Evolutionary conservation across 345 rosid genomes (phyloP).

Genomic region (Bruguiera sexangula): DNA sequence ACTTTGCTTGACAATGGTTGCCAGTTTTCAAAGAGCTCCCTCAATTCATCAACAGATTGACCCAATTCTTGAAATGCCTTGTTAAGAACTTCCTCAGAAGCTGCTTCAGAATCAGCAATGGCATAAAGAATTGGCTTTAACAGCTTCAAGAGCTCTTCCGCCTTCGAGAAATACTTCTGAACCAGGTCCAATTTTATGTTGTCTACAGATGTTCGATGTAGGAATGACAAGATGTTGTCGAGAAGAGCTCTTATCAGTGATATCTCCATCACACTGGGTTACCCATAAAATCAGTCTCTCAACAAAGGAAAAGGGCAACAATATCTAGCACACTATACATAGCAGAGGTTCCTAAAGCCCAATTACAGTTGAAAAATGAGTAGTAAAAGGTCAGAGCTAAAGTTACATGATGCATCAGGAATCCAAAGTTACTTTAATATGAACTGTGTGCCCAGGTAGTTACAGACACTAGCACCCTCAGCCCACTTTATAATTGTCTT

Average conservation of each 20-base stretch:
- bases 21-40: slow-evolving; percentile 64
- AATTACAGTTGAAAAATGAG: not conserved
- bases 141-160: slow-evolving; percentile 73
- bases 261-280: slow-evolving; percentile 73
- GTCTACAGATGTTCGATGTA: slow-evolving; percentile 54
- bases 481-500: too few relatives aligned
- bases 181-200: slow-evolving; percentile 58
- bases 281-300: not conserved
- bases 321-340: not conserved
- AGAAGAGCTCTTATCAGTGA: slow-evolving; percentile 65
- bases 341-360: not conserved
- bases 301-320: not conserved
- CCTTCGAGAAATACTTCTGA: slow-evolving; percentile 59
- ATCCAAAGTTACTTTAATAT: too few relatives aligned
- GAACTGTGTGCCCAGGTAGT: not conserved
- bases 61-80: slow-evolving; percentile 58
- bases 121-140: slow-evolving; percentile 71
- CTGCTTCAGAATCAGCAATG: slow-evolving; percentile 50
- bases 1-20: slow-evolving; percentile 76
- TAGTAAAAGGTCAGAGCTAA: not conserved
- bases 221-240: slow-evolving; percentile 59
- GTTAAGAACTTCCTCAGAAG: slow-evolving; percentile 53
- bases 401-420: not conserved
- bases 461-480: too few relatives aligned
- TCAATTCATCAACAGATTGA: slow-evolving; percentile 64